A percentile compares a stretch with the other conserved stretches of the same genome.
phyloP scores from a whole-genome alignment of 768 basidiomycete genomes.

The Botryobasidium botryosum region DNA sequence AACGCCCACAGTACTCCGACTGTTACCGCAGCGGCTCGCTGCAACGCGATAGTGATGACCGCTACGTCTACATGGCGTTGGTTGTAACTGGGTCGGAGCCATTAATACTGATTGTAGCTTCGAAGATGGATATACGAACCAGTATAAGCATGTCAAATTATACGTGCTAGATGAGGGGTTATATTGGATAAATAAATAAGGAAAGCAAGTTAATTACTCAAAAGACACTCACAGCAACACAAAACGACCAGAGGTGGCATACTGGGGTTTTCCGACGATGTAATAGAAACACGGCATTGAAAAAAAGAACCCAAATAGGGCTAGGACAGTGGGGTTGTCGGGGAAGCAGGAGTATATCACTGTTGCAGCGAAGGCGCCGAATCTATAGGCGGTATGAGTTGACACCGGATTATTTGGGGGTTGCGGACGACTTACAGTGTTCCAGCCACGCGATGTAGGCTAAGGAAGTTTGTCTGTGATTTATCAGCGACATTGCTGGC shows the following conservation, averaged over 20 bases:
- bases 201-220: no score
- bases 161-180: no score
- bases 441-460: slow-evolving; percentile 66
- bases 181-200: no score
- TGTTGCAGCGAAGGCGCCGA: slow-evolving; percentile 66
- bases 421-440: slow-evolving; percentile 43
- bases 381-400: slow-evolving; percentile 23
- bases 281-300: slow-evolving; percentile 90
- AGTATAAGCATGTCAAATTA: slow-evolving; percentile 61
- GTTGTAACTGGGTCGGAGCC: slow-evolving; percentile 51
- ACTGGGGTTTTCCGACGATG: slow-evolving; percentile 62
- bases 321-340: slow-evolving; percentile 53
- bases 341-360: slow-evolving; percentile 57
- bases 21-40: slow-evolving; percentile 66
- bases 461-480: slow-evolving; percentile 66
- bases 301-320: slow-evolving; percentile 74
- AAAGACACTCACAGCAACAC: no score
- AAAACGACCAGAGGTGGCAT: slow-evolving; percentile 60
- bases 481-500: neutral
- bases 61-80: slow-evolving; percentile 44
- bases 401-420: neutral
- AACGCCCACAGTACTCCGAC: slow-evolving; percentile 81
- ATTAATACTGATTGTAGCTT: slow-evolving; percentile 17
- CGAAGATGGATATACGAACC: slow-evolving; percentile 16
- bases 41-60: slow-evolving; percentile 51